Evolutionary conservation across 1,284 basidiomycete genomes (phyloP).

Genomic region (Trametes versicolor): DNA sequence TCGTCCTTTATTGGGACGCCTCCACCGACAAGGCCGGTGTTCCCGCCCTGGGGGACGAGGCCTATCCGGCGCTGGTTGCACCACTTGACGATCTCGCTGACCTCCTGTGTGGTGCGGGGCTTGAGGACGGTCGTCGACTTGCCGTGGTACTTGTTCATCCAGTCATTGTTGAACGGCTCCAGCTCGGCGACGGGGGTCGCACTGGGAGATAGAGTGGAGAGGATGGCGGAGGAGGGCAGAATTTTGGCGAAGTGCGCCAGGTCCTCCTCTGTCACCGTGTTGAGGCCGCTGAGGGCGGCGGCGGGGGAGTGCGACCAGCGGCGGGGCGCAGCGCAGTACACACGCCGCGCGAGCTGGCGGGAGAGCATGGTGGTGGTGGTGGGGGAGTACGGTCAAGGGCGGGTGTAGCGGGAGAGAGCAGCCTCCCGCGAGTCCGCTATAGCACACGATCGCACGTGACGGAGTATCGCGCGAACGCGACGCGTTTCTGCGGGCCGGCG

Average conservation of each 20-base stretch:
- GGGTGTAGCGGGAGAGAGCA: not conserved
- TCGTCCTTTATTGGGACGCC: constrained; percentile 93
- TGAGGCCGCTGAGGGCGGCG: constrained; percentile 42
- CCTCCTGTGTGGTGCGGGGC: constrained; percentile 89
- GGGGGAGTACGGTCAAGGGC: not conserved
- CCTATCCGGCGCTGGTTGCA: constrained; percentile 85
- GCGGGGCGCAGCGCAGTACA: constrained; percentile 25
- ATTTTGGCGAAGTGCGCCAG: constrained; percentile 70
- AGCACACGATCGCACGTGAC: constrained; percentile 10
- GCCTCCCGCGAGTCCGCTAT: constrained; percentile 9
- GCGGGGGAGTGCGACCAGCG: constrained; percentile 36
- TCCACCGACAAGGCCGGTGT: constrained; percentile 98
- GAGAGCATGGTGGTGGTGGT: constrained; percentile 34
- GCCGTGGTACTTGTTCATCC: constrained; percentile 98
- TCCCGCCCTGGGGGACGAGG: constrained; percentile 97
- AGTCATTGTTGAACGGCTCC: constrained; percentile 89
- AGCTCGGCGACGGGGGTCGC: constrained; percentile 72
- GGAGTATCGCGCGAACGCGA: constrained; percentile 8
- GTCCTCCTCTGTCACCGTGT: constrained; percentile 63
- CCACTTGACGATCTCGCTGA: constrained; percentile 88
- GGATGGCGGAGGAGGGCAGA: constrained; percentile 65
- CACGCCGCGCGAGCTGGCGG: constrained; percentile 33
- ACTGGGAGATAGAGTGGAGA: constrained; percentile 69
- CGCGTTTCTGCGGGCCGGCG: constrained; percentile 4
- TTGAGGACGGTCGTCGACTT: constrained; percentile 87